Percentiles rank a stretch among this genome's conserved stretches.
These are phyloP conservation scores for Quillaja saponaria DNA, from an alignment of 306 rosid genomes.

Conservation along the genomic window DNA sequence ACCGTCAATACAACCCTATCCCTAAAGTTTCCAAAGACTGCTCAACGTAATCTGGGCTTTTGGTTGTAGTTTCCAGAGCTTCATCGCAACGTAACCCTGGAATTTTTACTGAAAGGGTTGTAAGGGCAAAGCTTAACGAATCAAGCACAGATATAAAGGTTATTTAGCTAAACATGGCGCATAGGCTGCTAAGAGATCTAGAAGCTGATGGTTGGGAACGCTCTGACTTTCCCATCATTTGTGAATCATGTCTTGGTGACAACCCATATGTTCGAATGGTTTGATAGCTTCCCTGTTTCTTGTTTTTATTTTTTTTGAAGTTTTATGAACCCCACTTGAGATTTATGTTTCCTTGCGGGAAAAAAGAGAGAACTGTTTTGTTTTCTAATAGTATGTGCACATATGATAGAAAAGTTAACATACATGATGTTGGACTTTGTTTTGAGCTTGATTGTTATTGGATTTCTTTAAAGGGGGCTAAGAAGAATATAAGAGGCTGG, in stretches of 20 bases:
- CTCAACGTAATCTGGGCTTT: no score
- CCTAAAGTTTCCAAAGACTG: no score
- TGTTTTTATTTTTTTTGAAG: not conserved
- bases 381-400: not conserved
- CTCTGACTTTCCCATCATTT: slow-evolving; percentile 61
- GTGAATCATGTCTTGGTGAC: slow-evolving; percentile 62
- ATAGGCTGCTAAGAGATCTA: slow-evolving; percentile 54
- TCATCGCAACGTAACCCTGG: no score
- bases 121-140: not conserved
- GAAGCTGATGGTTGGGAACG: slow-evolving; percentile 70
- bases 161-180: slow-evolving; percentile 42
- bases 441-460: not conserved
- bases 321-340: no score
- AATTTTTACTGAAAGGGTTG: no score
- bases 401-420: not conserved
- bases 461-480: no score
- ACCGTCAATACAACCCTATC: no score
- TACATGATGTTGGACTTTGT: not conserved
- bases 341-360: no score
- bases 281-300: not conserved
- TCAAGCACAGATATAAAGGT: not conserved
- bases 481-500: no score
- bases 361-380: no score
- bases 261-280: slow-evolving; percentile 64
- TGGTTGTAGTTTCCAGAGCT: no score